phyloP scores from a whole-genome alignment of 495 filamentous ascomycete species.

The Cercophora newfieldiana region DNA sequence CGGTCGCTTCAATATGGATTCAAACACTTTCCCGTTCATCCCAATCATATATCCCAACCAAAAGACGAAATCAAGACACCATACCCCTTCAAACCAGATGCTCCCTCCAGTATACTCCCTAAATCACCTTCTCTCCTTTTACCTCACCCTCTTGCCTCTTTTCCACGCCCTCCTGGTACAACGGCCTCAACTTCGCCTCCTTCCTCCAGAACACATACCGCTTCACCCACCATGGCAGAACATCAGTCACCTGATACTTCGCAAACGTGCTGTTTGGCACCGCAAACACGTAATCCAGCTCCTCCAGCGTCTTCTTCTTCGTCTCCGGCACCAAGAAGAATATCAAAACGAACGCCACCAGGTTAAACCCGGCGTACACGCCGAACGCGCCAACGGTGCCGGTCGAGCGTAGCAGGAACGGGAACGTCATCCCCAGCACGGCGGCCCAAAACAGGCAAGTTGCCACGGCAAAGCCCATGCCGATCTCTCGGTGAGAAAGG shows the following conservation, averaged over 20 bases:
- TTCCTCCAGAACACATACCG: constrained; percentile 62
- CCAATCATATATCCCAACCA: no score
- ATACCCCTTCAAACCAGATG: no score
- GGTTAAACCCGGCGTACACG: constrained; percentile 63
- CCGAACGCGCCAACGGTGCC: constrained; percentile 57
- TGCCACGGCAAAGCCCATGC: constrained; percentile 73
- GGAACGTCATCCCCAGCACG: constrained; percentile 65
- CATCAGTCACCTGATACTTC: constrained; percentile 62
- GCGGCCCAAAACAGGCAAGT: constrained; percentile 68
- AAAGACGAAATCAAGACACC: no score
- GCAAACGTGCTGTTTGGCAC: constrained; percentile 65
- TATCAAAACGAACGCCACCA: constrained; percentile 64
- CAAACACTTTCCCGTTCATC: no score
- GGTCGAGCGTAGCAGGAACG: constrained; percentile 58
- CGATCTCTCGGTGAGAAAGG: constrained; percentile 69
- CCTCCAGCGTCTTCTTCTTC: constrained; percentile 69
- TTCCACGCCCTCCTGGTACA: constrained; percentile 51
- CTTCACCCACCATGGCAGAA: constrained; percentile 68
- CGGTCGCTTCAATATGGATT: no score
- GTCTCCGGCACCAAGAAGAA: constrained; percentile 69
- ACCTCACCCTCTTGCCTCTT: not conserved
- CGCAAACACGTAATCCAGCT: constrained; percentile 82
- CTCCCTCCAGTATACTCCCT: no score
- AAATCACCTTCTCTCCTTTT: not conserved
- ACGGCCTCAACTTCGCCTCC: constrained; percentile 55